Conservation (phyloP, 2,329 filamentous ascomycete species). For the Claviceps purpurea region DNA sequence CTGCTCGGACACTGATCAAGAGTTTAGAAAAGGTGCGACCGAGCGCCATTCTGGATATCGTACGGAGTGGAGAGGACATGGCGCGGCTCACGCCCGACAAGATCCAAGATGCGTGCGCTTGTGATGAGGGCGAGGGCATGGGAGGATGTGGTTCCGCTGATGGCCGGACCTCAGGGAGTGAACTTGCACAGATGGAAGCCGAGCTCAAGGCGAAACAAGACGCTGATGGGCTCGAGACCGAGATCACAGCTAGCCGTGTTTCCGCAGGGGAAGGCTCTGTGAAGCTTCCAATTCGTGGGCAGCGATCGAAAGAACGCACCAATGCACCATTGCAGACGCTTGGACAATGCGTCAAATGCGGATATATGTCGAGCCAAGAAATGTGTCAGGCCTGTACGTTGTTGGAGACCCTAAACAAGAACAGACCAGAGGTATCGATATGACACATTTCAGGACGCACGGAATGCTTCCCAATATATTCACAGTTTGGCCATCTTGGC, state of each 20-base stretch:
- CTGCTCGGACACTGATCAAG: slow-evolving; percentile 83
- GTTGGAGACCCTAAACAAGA: slow-evolving; percentile 83
- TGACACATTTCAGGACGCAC: slow-evolving; percentile 14
- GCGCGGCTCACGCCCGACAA: slow-evolving; percentile 49
- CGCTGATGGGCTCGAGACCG: slow-evolving; percentile 17
- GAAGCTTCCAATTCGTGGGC: slow-evolving; percentile 20
- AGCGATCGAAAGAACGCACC: slow-evolving; percentile 15
- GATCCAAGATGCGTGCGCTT: slow-evolving; percentile 20
- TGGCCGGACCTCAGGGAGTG: slow-evolving; percentile 53
- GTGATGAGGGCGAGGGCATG: slow-evolving; percentile 23
- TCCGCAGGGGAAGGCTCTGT: slow-evolving; percentile 15
- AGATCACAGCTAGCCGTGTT: slow-evolving; percentile 16
- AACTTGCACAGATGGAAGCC: slow-evolving; percentile 74
- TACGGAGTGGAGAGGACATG: slow-evolving; percentile 93
- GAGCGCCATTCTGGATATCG: slow-evolving; percentile 88
- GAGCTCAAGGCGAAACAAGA: slow-evolving; percentile 10
- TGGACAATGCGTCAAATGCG: slow-evolving; percentile 74
- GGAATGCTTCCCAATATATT: neutral
- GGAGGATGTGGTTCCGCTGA: slow-evolving; percentile 61
- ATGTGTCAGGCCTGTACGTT: slow-evolving; percentile 90
- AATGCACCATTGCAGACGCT: slow-evolving; percentile 52
- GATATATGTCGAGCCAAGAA: slow-evolving; percentile 88
- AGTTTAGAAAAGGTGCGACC: slow-evolving; percentile 86
- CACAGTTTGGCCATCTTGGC: neutral
- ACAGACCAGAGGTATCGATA: slow-evolving; percentile 44